Base-by-base conservation (phyloP, 2,329 filamentous ascomycete species). In the Neofusicoccum parvum region DNA sequence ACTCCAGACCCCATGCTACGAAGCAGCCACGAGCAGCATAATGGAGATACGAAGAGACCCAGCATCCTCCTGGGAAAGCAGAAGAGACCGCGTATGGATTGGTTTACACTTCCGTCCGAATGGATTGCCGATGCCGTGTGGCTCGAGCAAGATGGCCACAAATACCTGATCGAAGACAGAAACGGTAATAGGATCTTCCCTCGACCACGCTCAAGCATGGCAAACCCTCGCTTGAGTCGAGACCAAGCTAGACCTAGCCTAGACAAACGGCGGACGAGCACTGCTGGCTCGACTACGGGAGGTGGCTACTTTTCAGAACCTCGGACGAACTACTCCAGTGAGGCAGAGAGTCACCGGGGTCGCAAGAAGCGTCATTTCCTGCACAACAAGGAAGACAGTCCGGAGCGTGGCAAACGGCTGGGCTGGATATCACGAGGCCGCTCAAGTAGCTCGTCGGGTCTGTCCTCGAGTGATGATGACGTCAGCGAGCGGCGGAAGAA, bases 71-170 rank as follows among this genome's bases (percentile, higher is more conserved):
- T 53, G 20, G 64, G 64, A 36, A 65, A 60, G n/a, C 23, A 56
- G 15, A 80, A 82, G 12, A 87, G 92, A 56, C 89, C 91, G 0
- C 87, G 92, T 66, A 88, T 93, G 27, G 93, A 96, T 73, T 98
- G 95, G 95, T 85, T 87, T 45, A 87, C 94, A 17, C 87, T 90
- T 50, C 92, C 94, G 0, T 89, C 91, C 65, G 94, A 98, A 74
- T 85, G 97, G 76, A 81, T 98, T 53, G 94, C 94, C 4, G 95
- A 99, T 80, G 85, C 90, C 1, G 92, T 94, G 72, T 99, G 95
- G 95, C 80, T 96, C 23, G 92, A 97, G 75, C 88, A 94, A 72
- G 87, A 86, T 37, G 83, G 89, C 66, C 93, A 97, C 77, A 96
- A 94, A 75, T 85, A 84, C 62, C 82, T 93, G 34, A 90, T 97